A percentile compares a stretch with the other conserved stretches of the same genome.
Conservation (phyloP, 306 rosid genomes). For the Quercus alba region DNA sequence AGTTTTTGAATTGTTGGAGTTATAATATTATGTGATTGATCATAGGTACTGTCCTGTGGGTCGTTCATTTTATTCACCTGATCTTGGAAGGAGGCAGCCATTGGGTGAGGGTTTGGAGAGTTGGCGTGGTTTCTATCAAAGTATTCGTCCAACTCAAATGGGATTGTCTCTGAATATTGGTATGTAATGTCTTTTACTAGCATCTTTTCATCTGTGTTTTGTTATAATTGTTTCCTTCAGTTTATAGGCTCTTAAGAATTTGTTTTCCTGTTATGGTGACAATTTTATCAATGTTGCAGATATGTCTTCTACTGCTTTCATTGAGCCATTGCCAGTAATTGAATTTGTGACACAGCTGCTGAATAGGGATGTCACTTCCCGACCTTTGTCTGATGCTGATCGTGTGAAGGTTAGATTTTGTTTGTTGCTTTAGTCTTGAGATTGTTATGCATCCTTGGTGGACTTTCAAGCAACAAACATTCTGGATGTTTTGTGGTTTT, state of each 20-base stretch:
- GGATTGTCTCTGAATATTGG: slow-evolving; percentile 92
- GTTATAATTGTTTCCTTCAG: neutral
- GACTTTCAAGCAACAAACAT: neutral
- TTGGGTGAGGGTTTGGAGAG: slow-evolving; percentile 97
- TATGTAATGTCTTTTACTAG: slow-evolving; percentile 1
- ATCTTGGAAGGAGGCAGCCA: slow-evolving; percentile 75
- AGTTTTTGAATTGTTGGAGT: neutral
- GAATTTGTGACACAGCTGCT: slow-evolving; percentile 82
- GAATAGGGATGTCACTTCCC: slow-evolving; percentile 64
- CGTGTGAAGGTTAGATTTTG: slow-evolving; percentile 72
- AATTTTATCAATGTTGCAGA: slow-evolving; percentile 46
- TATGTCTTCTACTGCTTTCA: slow-evolving; percentile 96
- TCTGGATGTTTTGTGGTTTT: neutral
- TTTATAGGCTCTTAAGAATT: neutral
- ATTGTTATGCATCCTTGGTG: neutral
- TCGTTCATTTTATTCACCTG: slow-evolving; percentile 93
- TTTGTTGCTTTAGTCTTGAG: neutral
- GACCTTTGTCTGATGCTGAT: slow-evolving; percentile 90
- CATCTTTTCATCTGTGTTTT: neutral
- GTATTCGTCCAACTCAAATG: slow-evolving; percentile 99
- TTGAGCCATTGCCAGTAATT: slow-evolving; percentile 93
- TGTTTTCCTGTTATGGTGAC: neutral
- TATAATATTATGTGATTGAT: neutral
- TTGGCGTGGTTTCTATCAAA: slow-evolving; percentile 98
- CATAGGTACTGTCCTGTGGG: slow-evolving; percentile 86